Conservation (phyloP, 164 flowering plant species). For the Cinnamomum chago region DNA sequence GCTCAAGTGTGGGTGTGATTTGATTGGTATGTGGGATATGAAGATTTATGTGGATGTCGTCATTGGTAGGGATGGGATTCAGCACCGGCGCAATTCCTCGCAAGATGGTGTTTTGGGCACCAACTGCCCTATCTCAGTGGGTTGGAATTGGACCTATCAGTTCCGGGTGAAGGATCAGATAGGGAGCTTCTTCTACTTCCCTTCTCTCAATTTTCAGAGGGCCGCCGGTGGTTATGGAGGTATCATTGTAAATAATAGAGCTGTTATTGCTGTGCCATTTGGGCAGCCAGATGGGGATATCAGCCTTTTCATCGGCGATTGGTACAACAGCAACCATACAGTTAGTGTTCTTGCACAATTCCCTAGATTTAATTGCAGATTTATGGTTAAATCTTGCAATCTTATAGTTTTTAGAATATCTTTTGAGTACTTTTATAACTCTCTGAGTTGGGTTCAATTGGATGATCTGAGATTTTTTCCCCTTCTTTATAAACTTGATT, state of each 20-base stretch:
- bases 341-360: conserved; percentile 37
- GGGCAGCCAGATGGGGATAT: conserved; percentile 76
- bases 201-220: conserved; percentile 79
- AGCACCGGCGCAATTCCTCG: conserved; percentile 78
- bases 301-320: conserved; percentile 74
- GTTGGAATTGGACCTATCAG: conserved; percentile 91
- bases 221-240: conserved; percentile 92
- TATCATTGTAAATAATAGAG: conserved; percentile 64
- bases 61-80: conserved; percentile 72
- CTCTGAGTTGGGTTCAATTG: background rate
- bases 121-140: conserved; percentile 83
- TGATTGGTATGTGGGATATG: background rate
- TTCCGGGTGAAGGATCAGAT: conserved; percentile 98
- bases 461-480: background rate
- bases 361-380: background rate
- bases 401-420: background rate
- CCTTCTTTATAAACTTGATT: background rate
- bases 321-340: conserved; percentile 85
- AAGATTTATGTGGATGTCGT: background rate
- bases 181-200: conserved; percentile 96
- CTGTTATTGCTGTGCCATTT: conserved; percentile 73
- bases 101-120: conserved; percentile 97
- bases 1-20: background rate
- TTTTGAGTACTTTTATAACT: background rate
- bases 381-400: too few species aligned